Evolutionary conservation across 179 eudicot species (phyloP), one percentile per base, ranked within the genome.

Genomic region (Beta lomatogona): DNA sequence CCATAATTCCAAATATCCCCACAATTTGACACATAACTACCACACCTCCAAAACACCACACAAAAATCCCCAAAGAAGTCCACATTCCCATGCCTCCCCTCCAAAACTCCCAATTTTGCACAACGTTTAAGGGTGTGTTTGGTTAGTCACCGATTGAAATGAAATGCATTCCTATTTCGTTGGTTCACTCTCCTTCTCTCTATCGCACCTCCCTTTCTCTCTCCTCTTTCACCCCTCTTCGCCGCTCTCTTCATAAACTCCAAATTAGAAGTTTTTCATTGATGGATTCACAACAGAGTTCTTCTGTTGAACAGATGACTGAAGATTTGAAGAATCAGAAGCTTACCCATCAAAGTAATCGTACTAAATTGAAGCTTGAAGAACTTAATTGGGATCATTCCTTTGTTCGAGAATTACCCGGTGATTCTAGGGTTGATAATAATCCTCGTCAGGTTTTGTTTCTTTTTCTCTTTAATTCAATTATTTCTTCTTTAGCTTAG

Each of bases 331-430:
- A 86, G 59, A 89, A 90, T 77, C 97, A 92, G 75, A 89, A 76
- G 44, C 83, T 89, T 25, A 65, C 83, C 74, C 58, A 54, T 44
- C 9, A 73, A 12, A 64, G 41, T 21, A 75, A 69, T 46, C 85
- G 58, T 76, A 82, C 73, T 31, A 82, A 77, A 54, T 86, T 88
- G 90, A 91, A 81, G 72, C 93, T 96, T n/a, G 97, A 96, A 67
- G 92, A 93, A 48, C 88, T 96, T 22, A 93, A 88, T 71, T 94
- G 99, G 99, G 98, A 96, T 83, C 82, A 96, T 72, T 94, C 99
- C 1, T 95, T 96, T 82, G 94, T 96, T 73, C 89, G 97, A 0
- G 95, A 94, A 80, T 87, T 96, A 78, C 99, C 99, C 9, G 93
- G 89, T 12, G 99, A 96, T 91, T 84, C 97, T 18, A 87, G 91